Evolutionary conservation across 1,284 basidiomycete genomes (phyloP), one percentile per base, ranked within the genome.

Genomic region (Naganishia liquefaciens): DNA sequence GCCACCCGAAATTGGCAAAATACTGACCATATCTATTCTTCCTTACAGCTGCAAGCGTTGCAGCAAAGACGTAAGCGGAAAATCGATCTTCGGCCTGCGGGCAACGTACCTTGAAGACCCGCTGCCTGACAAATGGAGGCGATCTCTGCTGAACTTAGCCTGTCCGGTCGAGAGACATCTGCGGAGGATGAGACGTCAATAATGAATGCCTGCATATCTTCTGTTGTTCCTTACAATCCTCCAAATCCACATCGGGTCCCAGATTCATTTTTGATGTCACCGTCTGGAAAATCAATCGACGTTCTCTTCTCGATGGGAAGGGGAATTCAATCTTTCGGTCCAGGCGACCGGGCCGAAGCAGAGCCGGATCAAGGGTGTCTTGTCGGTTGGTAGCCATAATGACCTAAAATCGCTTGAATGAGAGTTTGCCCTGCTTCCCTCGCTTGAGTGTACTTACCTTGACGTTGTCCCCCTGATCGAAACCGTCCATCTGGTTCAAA

Each of bases 301-400:
- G 92, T 81, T 99, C 96, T 72, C 96, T 86, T 67, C 96, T 83
- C 30, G 91, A 92, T 33, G 96, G 96, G 58, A 90, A 82, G 5
- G 96, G 96, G 83, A 99, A 99, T 79, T 99, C 96, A 71, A 99
- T 99, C 83, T 99, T 99, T 74, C 96, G 84, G 81, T 99, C 96
- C 17, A 99, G 83, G 76, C 96, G 92, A 76, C 96, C 96, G 50
- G 96, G 96, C 75, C 96, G 93, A 30, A 99, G 87, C 61, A 99
- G 82, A 19, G 96, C 96, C 63, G 96, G 96, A 80, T 99, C 93
- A 42, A 97, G 84, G 1, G 93, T 97, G 79, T 97, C 93, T 62
- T 91, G 91, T 74, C 93, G 88, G 80, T 97, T 97, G 49, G 93
- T 97, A 37, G 93, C 94, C 94, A 97, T 98, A 76, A 97, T 97